Base-by-base conservation (phyloP, 352 stramenopile genomes). In the Blastocystis sp. region DNA sequence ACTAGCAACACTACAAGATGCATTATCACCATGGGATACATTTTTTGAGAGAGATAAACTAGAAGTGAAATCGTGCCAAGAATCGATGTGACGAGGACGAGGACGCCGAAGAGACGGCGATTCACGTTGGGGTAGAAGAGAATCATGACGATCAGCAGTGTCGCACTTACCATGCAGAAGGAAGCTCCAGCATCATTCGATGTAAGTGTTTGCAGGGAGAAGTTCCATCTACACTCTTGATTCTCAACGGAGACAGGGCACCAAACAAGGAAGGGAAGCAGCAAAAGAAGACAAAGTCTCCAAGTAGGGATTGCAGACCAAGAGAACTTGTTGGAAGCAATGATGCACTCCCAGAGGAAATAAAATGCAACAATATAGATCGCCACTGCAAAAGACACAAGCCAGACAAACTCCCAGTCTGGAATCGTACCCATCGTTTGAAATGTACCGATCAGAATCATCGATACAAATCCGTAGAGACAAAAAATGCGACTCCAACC, bases 401-500 rank as follows among this genome's bases (percentile, higher is more conserved):
- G 41, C 70, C 70, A 81, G 3, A 81, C 70, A 65, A 50, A 81
- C n/a, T 65, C 70, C 45, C 70, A 63, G 5, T 81, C 70, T n/a
- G 50, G n/a, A 63, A 65, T 43, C 34, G 63, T 53, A 0, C 3
- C 45, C 70, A 81, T 81, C 13, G 70, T 62, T 41, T 64, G 41
- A 41, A 81, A 81, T n/a, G 50, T 63, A 39, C 70, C 70, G 50
- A 81, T n/a, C 11, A 81, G 43, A 9, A 64, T n/a, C 39, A 64
- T 81, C 7, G 70, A 63, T 24, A 81, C 45, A 34, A 81, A 63
- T 81, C 70, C 70, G 45, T 62, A 81, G 3, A 81, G 45, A 30
- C 45, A 81, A 54, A 81, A 81, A 34, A 81, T 24, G 16, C 11
- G 63, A 11, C 65, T 65, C 24, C n/a, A 81, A 30, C 70, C 70